phyloP scores from a whole-genome alignment of 106 monocot species.

The Hemerocallis citrina region DNA sequence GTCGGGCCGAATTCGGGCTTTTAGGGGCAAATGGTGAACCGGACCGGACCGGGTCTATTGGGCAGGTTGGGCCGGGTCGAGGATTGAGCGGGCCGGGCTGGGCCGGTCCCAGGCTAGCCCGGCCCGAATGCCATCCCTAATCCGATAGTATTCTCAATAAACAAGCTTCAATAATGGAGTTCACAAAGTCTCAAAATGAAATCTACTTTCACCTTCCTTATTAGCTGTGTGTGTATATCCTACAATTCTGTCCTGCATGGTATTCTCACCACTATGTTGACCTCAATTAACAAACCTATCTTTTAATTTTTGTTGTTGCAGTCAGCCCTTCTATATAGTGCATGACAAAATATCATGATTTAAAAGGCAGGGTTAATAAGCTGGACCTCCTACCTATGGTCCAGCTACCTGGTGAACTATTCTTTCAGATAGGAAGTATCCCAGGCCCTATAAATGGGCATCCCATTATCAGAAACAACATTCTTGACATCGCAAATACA shows the following conservation, averaged over 20 bases:
- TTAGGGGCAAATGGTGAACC: too few relatives aligned
- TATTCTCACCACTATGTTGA: not conserved
- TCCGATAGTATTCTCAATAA: not conserved
- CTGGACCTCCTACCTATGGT: too few relatives aligned
- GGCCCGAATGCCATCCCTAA: too few relatives aligned
- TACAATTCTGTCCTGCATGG: not conserved
- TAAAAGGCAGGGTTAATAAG: not conserved
- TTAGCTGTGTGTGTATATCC: not conserved
- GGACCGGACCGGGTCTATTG: too few relatives aligned
- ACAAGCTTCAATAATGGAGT: not conserved
- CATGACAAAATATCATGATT: not conserved
- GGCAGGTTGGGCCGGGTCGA: too few relatives aligned
- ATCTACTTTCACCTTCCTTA: not conserved
- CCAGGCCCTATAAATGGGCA: too few relatives aligned
- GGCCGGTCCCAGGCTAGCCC: too few relatives aligned
- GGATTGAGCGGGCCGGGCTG: too few relatives aligned
- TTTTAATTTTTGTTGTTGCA: not conserved
- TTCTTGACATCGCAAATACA: not conserved
- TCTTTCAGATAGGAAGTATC: too few relatives aligned
- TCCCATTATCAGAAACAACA: too few relatives aligned
- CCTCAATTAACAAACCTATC: not conserved
- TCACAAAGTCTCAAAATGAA: not conserved
- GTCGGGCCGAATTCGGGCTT: too few relatives aligned
- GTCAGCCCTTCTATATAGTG: not conserved
- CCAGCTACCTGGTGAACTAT: too few relatives aligned